A percentile compares a stretch with the other conserved stretches of the same genome.
phyloP scores from a whole-genome alignment of 2,329 filamentous ascomycete species.

The Apiospora pterosperma region DNA sequence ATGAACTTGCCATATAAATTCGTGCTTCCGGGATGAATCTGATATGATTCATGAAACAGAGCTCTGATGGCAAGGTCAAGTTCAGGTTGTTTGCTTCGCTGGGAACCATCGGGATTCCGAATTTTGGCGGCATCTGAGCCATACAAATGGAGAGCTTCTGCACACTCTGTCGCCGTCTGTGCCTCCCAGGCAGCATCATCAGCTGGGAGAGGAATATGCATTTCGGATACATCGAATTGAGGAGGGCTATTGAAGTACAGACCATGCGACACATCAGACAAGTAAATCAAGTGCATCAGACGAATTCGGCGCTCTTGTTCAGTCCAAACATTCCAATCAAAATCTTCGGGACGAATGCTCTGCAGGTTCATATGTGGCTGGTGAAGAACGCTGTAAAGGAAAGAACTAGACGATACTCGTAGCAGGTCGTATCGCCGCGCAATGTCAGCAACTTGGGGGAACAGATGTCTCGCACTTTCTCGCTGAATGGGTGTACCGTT shows the following conservation, averaged over 20 bases:
- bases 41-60: constrained; percentile 55
- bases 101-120: constrained; percentile 60
- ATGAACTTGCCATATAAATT: constrained; percentile 75
- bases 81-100: constrained; percentile 61
- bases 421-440: constrained; percentile 56
- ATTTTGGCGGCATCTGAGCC: constrained; percentile 52
- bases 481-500: constrained; percentile 66
- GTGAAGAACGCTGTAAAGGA: constrained; percentile 58
- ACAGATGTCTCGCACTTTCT: constrained; percentile 57
- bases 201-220: constrained; percentile 64
- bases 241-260: constrained; percentile 70
- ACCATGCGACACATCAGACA: constrained; percentile 61
- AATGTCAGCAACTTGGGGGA: constrained; percentile 53
- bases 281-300: constrained; percentile 61
- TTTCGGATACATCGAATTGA: constrained; percentile 60
- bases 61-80: constrained; percentile 59
- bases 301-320: constrained; percentile 68
- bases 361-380: constrained; percentile 47
- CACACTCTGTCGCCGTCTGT: constrained; percentile 54
- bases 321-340: constrained; percentile 66
- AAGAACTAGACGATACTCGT: constrained; percentile 45
- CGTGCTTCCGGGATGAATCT: constrained; percentile 62
- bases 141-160: constrained; percentile 60
- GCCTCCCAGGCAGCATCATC: constrained; percentile 77
- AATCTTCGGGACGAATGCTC: constrained; percentile 46